Percentiles rank a stretch among this genome's conserved stretches.
Conservation (phyloP, 345 rosid genomes). For the Boechera stricta region DNA sequence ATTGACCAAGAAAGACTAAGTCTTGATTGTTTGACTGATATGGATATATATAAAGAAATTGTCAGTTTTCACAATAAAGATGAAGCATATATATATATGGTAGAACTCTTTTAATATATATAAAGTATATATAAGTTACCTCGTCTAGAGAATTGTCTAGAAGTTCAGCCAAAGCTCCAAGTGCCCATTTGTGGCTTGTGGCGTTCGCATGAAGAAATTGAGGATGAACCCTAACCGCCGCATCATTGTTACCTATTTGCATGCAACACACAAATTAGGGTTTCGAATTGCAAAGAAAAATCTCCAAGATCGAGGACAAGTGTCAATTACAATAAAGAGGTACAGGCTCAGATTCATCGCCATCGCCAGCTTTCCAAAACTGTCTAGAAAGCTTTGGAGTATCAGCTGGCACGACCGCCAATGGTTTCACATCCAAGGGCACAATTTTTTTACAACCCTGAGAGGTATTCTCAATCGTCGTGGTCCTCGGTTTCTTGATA, state of each 20-base stretch:
- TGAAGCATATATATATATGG: background rate
- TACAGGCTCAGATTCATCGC: conserved; percentile 43
- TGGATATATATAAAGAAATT: background rate
- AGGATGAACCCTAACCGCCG: conserved; percentile 81
- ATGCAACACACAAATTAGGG: conserved; percentile 31
- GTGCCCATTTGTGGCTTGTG: conserved; percentile 94
- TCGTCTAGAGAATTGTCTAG: conserved; percentile 85
- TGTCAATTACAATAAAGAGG: conserved; percentile 34
- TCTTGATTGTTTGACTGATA: background rate
- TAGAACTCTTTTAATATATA: background rate
- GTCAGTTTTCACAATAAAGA: background rate
- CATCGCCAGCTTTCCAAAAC: conserved; percentile 73
- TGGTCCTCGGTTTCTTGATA: conserved; percentile 42
- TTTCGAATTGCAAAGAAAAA: background rate
- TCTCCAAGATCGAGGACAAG: background rate
- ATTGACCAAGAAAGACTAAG: conserved; percentile 14
- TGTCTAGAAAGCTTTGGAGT: conserved; percentile 51
- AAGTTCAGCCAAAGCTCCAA: conserved; percentile 94
- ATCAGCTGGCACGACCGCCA: conserved; percentile 4
- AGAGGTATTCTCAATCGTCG: background rate
- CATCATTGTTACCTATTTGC: conserved; percentile 63
- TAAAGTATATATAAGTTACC: conserved; percentile 44
- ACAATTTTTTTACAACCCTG: background rate
- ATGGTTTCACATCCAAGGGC: conserved; percentile 9
- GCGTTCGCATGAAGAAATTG: conserved; percentile 91